Base-by-base conservation (phyloP, 148 eudicot genomes). In the Pharnaceum exiguum region DNA sequence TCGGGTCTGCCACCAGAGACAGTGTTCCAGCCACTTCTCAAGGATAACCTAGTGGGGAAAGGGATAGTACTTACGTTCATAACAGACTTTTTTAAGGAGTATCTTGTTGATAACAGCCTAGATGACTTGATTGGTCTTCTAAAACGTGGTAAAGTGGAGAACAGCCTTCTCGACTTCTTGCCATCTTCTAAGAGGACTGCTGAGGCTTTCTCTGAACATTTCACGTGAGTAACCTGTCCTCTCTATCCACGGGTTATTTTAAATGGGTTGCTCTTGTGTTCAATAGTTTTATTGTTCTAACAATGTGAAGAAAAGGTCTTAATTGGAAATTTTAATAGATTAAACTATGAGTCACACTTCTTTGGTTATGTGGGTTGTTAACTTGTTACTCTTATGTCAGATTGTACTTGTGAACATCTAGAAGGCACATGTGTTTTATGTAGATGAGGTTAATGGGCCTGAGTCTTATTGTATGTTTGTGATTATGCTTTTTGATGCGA, bases 1-100 rank as follows among this genome's bases (percentile, higher is more conserved):
- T 89, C 99, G 4, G 99, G 99, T 43, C 79, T 94, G 57, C 99
- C 95, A 23, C 99, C 96, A 7, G 99, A 93, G 78, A 85, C 95
- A 25, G 96, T 89, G 27, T 78, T 93, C 82, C 99, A 93, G 76
- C 96, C 99, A 38, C 77, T 93, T 40, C 96, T 85, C 68, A 90
- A 90, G 72, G 96, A 93, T 60, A 93, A 88, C 73, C 99, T 93
- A 59, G 89, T 94, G 65, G 83, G 75, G 35, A 94, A 94, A 80
- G 99, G 99, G 78, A 77, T 94, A 71, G 93, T 84, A 68, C 87
- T 89, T 51, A 62, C 89, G 5, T 94, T 94, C 65, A 76, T 94
- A 42, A 89, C 99, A 17, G 99, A 94, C 69, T 89, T 89, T 70
- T 94, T 94, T 71, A 89, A 78, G 85, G 95, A 86, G 71, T 89